Evolutionary conservation across 768 basidiomycete species (phyloP), one percentile per base, ranked within the genome.

Genomic region (Mycena kentingensis): DNA sequence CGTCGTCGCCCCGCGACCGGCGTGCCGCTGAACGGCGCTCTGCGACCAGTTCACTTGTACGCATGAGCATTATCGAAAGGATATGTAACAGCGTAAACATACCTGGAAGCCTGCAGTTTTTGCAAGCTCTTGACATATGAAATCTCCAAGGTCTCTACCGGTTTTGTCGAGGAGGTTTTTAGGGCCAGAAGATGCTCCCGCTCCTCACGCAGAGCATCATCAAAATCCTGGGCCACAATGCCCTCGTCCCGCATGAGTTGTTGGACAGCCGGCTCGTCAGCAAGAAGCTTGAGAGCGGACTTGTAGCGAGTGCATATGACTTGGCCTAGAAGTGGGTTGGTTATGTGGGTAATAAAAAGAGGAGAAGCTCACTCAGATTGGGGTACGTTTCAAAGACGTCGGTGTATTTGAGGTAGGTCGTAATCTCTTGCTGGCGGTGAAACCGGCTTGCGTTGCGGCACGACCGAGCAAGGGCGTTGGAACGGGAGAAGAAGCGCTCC

Each of bases 401-500:
- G 12, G 22, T 46, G 7, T 46, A 29, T 26, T 46, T 35, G 6
- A 29, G 4, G 26, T 5, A 35, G 25, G 12, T 29, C 16, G 45
- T n/a, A 26, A 46, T 46, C 22, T 29, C 45, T 19, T 46, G 45
- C 45, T 31, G 24, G 7, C 45, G 45, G 27, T 46, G 45, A 18
- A 46, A 46, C 15, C 18, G 24, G 21, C 32, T 46, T 7, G 45
- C 45, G 22, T 31, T 12, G 8, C 45, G 45, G 52, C 50, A 28
- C 7, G 47, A 44, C 19, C 28, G 16, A 5, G 51, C 51, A 15
- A 46, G 22, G 12, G 15, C 46, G 24, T 53, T 53, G 5, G 49
- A 51, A 5, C 29, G 6, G 15, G 46, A 31, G 25, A 53, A 53
- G n/a, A 7, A 22, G 4, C 51, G 25, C 46, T 53, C 54, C 32